Evolutionary conservation across 108 stramenopile genomes (phyloP), one percentile per base, ranked within the genome.

Genomic region (Cyclotella cryptica): DNA sequence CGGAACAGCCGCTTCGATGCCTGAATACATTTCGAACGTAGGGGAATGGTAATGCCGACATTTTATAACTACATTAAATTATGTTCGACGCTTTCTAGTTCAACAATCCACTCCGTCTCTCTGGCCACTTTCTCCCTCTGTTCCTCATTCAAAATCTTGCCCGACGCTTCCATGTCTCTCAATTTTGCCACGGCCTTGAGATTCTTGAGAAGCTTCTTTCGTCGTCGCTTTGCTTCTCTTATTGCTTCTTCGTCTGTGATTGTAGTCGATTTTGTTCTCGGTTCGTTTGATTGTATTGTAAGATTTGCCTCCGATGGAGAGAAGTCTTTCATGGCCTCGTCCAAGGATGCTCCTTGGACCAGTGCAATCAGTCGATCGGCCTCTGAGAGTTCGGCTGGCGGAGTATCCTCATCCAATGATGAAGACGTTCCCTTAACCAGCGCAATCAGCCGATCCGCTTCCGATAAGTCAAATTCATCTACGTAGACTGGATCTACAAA

Each of bases 71-170:
- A 87, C 69, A 79, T 80, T 64, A 88, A 71, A 80, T 88, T 88
- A 51, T 88, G 88, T 41, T 88, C 86, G 12, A 88, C 64, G 67
- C 79, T 80, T 60, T 88, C 88, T 45, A 88, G 51, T 53, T 88
- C 85, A n/a, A 26, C 43, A 3, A 28, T 67, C 86, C 86, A 88
- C 47, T 75, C 71, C 11, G 63, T 44, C 57, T 88, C 88, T 44
- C 70, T 86, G 0, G 72, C 74, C 22, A 88, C 58, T 51, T 88
- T 88, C 24, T 72, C 74, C 28, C 65, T 29, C 44, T 88, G 88
- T 41, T 88, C 88, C 17, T 79, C 77, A 80, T 85, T 84, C 46
- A 87, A 63, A 28, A 51, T 65, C 51, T 80, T 77, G 18, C 87
- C 87, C 21, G 57, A 46, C 11, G 66, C 52, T 76, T 83, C 68